phyloP scores from a whole-genome alignment of 169 alveolate genomes.

The Eimeria acervulina region DNA sequence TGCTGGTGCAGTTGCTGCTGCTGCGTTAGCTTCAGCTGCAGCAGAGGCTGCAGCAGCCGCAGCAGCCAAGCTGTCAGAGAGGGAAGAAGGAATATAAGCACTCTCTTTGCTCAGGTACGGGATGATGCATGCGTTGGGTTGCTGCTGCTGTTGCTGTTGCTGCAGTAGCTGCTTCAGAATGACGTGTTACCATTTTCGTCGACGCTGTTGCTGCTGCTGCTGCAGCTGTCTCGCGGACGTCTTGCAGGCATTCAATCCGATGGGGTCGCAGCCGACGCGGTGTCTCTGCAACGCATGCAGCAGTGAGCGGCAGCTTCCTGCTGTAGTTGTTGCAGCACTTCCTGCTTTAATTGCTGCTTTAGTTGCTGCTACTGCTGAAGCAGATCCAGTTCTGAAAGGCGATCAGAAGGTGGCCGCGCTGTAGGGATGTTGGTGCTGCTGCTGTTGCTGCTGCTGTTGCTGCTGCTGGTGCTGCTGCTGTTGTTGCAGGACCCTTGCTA shows the following conservation, averaged over 20 bases:
- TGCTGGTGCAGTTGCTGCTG: slow-evolving; percentile 6
- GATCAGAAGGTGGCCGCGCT: background rate
- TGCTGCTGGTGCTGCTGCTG: slow-evolving; percentile 23
- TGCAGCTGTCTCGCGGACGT: background rate
- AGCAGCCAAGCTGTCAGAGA: background rate
- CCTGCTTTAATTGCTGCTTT: slow-evolving; percentile 27
- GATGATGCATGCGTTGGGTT: background rate
- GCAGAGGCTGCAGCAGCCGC: slow-evolving; percentile 18
- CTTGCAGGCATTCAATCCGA: background rate
- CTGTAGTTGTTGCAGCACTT: background rate
- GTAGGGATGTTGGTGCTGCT: background rate
- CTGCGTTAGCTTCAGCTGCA: slow-evolving; percentile 52
- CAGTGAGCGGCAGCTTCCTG: slow-evolving; percentile 43
- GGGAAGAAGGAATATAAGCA: slow-evolving; percentile 16
- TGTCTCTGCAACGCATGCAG: slow-evolving; percentile 48
- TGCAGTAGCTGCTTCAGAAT: background rate
- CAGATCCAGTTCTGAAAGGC: background rate
- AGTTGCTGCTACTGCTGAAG: background rate
- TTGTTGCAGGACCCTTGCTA: slow-evolving; percentile 43
- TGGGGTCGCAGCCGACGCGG: slow-evolving; percentile 14
- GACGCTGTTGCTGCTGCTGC: slow-evolving; percentile 54
- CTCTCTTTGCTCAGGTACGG: slow-evolving; percentile 1
- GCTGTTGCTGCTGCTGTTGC: slow-evolving; percentile 33
- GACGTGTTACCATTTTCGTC: background rate
- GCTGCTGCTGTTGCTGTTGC: slow-evolving; percentile 26